Evolutionary conservation across 495 filamentous ascomycete species (phyloP), one percentile per base, ranked within the genome.

Genomic region (Daldinia concentrica): DNA sequence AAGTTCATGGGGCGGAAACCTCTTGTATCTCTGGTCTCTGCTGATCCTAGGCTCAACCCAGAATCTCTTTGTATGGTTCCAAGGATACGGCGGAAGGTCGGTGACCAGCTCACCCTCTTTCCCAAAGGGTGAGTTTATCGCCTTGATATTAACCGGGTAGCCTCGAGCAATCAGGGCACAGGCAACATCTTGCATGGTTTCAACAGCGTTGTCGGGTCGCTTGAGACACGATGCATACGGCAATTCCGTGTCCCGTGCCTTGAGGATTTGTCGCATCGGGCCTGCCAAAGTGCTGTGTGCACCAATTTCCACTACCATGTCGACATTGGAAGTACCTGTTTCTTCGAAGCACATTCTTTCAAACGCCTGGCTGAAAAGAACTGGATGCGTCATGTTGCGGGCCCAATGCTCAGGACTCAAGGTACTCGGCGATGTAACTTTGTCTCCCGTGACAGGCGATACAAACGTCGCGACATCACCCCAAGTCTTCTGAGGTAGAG

Each of bases 201-300:
- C 69, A 81, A 80, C 6, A 72, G 71, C 8, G 79, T 71, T 57
- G 77, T 62, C 32, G 68, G 70, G 11, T 75, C 77, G 7, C 27
- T 55, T 37, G 5, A 77, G 66, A n/a, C 61, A 72, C 8, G 64
- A 64, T 9, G n/a, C 36, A 32, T 74, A 77, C 0, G 68, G 56
- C n/a, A 64, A n/a, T n/a, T n/a, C n/a, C n/a, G n/a, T 52, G 14
- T 17, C 4, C 7, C 73, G 56, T 6, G 71, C 74, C 34, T 82
- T 75, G 9, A 86, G 55, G 6, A 85, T 84, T 62, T 88, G 81
- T 4, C 19, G 6, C 2, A 30, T 30, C 4, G 51, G 51, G 51
- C 51, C 17, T 30, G 82, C 77, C 0, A 91, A 70, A 1, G 88
- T 83, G 4, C 78, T 71, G 65, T 90, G 88, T 22, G 89, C 86